Percentiles rank a stretch among this genome's conserved stretches.
Evolutionary conservation across 2,329 filamentous ascomycete species (phyloP).

Genomic region (Trichophyton benhamiae): DNA sequence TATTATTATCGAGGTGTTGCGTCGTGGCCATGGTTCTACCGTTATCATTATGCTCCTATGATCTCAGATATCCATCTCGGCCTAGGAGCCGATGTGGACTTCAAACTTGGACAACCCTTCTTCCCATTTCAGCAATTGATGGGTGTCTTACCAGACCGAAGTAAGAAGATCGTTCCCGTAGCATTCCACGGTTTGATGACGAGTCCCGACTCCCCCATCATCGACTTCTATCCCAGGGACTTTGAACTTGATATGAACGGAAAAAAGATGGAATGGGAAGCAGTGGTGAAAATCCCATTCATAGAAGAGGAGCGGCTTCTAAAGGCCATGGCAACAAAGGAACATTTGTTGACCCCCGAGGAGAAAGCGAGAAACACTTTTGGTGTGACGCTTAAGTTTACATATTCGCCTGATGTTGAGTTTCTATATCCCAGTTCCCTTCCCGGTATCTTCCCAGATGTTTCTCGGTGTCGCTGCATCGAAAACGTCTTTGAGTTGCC

Average conservation of each 20-base stretch:
- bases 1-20: slow-evolving; percentile 97
- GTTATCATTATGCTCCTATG: slow-evolving; percentile 93
- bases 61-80: slow-evolving; percentile 91
- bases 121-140: slow-evolving; percentile 91
- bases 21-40: slow-evolving; percentile 97
- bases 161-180: slow-evolving; percentile 84
- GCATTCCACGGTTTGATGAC: slow-evolving; percentile 92
- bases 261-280: slow-evolving; percentile 99
- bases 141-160: slow-evolving; percentile 93
- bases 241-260: slow-evolving; percentile 99
- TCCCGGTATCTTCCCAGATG: slow-evolving; percentile 78
- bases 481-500: slow-evolving; percentile 96
- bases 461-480: slow-evolving; percentile 75
- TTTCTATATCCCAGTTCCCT: slow-evolving; percentile 81
- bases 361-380: slow-evolving; percentile 81
- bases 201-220: slow-evolving; percentile 74
- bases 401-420: slow-evolving; percentile 63
- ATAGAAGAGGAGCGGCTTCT: slow-evolving; percentile 85
- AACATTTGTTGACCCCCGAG: slow-evolving; percentile 60
- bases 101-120: slow-evolving; percentile 90
- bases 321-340: slow-evolving; percentile 72
- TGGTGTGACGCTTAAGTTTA: slow-evolving; percentile 85
- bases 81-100: slow-evolving; percentile 74
- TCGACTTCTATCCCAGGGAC: slow-evolving; percentile 94
- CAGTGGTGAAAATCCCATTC: slow-evolving; percentile 97